Evolutionary conservation across 2,329 filamentous ascomycete genomes (phyloP), one percentile per base, ranked within the genome.

Genomic region (Herpotrichia juniperi): DNA sequence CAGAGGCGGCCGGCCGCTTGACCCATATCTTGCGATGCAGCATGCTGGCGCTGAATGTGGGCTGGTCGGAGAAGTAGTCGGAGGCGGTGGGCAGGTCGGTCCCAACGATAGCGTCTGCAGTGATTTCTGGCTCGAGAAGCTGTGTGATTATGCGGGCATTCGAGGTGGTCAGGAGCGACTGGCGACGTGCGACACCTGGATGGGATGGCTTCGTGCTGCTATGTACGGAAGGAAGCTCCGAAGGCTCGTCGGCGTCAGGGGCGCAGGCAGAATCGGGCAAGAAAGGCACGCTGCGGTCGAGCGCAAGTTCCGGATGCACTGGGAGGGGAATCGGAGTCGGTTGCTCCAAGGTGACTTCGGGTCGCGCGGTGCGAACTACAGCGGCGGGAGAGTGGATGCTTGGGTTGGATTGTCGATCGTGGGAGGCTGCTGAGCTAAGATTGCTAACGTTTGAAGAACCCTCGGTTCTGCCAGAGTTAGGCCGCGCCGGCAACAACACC

Each of bases 21-120:
- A 97, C 93, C 94, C 94, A 99, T 64, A 97, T 87, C 81, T 96
- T 97, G 71, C 91, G 84, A 51, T 82, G 85, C 59, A 71, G 69
- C 71, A 74, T 72, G 61, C 57, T 49, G 57, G 67, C 55, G 67
- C 59, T 61, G 66, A 68, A 57, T 61, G 57, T 50, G 44, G 65
- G 49, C 8, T 74, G 66, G 17, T 67, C 54, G 71, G 68, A 54
- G 68, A 74, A 66, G 66, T 79, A 72, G 73, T 77, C 75, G 59
- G 71, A 65, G n/a, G 40, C 16, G 21, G 44, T 26, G 12, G 63
- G 57, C 35, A 63, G 57, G 44, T 47, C 58, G 14, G 61, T 45
- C 8, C 49, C 55, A 46, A 76, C 55, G 46, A 76, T 66, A 34
- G 57, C 52, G 31, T 60, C 44, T n/a, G 53, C 53, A 39, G 57